These are phyloP conservation scores for Nitzschia sp. DNA, from an alignment of 108 stramenopile species.

Conservation along the genomic window DNA sequence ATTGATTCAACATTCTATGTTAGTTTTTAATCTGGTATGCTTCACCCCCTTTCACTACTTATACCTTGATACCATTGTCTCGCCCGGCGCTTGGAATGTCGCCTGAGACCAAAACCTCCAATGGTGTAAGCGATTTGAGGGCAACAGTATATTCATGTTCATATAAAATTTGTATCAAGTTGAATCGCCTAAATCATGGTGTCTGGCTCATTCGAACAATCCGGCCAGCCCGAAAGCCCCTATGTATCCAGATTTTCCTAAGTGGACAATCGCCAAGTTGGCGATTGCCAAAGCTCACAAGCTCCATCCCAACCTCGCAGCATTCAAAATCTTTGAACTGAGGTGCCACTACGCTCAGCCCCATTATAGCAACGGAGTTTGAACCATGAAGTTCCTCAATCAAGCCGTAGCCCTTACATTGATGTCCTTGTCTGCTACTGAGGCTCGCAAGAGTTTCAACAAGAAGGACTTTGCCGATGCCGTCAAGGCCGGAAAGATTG, in stretches of 20 bases:
- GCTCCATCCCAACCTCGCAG: not conserved
- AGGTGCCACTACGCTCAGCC: not conserved
- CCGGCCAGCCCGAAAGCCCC: not conserved
- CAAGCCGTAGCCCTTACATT: slow-evolving; percentile 11
- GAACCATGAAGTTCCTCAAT: slow-evolving; percentile 17
- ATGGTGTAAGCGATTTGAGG: too few relatives aligned
- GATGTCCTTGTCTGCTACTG: slow-evolving; percentile 6
- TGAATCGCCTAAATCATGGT: too few relatives aligned
- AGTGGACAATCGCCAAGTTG: not conserved
- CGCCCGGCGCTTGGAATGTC: too few relatives aligned
- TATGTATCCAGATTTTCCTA: not conserved
- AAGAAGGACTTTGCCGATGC: slow-evolving; percentile 10
- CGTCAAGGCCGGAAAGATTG: slow-evolving; percentile 1
- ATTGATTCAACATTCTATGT: not conserved
- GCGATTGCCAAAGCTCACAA: not conserved
- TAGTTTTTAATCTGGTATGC: too few relatives aligned
- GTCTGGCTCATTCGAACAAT: too few relatives aligned
- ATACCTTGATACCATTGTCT: too few relatives aligned
- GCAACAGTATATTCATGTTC: too few relatives aligned
- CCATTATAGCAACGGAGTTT: not conserved
- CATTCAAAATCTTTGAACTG: not conserved
- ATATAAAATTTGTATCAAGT: too few relatives aligned
- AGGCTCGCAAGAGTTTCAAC: slow-evolving; percentile 16
- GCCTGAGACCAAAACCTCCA: too few relatives aligned
- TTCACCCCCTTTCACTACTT: too few relatives aligned